Evolutionary conservation across 2,329 filamentous ascomycete genomes (phyloP), one percentile per base, ranked within the genome.

Genomic region (Aschersonia sp.): DNA sequence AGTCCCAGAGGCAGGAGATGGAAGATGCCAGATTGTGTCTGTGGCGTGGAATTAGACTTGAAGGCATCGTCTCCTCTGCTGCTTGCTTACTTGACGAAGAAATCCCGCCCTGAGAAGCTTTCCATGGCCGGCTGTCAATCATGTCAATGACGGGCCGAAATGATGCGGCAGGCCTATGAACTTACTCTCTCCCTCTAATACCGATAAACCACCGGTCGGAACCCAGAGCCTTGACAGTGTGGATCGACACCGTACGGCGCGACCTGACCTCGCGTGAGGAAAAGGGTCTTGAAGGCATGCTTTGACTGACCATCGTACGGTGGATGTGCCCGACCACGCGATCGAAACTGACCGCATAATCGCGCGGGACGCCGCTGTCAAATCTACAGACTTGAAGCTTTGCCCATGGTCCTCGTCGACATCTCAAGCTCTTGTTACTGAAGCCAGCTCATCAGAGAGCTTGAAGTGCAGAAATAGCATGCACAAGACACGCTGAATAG

Each of bases 21-120:
- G 57, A 95, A 98, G 37, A 97, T 79, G 31, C 92, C 92, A 6
- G 89, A 79, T 60, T 95, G 84, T 22, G 87, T 82, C 79, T 88
- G 45, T 9, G 30, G n/a, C 32, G 22, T 12, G 2, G n/a, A 6
- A 12, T 47, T 11, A 48, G 30, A 22, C 29, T 47, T 22, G 4
- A 4, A 43, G 51, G 45, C 49, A 43, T 30, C 29, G 48, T 30
- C 51, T 32, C 30, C 7, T 22, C 30, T 41, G 32, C 51, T 30
- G n/a, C 22, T 22, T 6, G 39, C 65, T 56, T 53, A 83, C 81
- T 69, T 87, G 83, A 51, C 83, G 79, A 43, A 89, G 62, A 57
- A 83, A 89, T 1, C 85, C 85, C 45, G 80, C 83, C 48, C 81
- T 74, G 41, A 86, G 63, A 49, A 89, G 72, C 54, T 83, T 79